Evolutionary conservation across 495 filamentous ascomycete genomes (phyloP), one percentile per base, ranked within the genome.

Genomic region (Hypoxylon trugodes): DNA sequence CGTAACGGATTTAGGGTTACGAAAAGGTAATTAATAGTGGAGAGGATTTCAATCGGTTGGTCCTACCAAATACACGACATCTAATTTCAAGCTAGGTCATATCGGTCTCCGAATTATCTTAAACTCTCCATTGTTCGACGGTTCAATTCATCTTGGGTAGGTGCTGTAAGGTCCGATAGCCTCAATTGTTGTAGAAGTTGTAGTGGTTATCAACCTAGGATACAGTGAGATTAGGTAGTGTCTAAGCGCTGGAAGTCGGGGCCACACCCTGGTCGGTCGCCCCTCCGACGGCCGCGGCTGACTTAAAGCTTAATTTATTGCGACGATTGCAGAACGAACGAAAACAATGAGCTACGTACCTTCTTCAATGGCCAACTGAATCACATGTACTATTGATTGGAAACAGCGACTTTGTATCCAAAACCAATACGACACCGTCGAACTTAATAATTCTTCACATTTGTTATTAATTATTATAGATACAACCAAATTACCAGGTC

Each of bases 231-330:
- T n/a, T 30, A 40, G 25, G 5, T 40, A 28, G 38, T 12, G 26
- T 38, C 36, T 35, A 22, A 8, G 25, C 15, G 9, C 38, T 25
- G 22, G 57, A 25, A 37, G 18, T 64, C 52, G 45, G 52, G 13
- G 9, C 8, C 52, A 2, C 35, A 30, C 25, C 55, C 57, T 26
- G 33, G 47, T 10, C 52, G 32, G 40, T 67, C 47, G 43, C 57
- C 47, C 58, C 46, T 61, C 64, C 64, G 64, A 67, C 64, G 47
- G 48, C 51, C 57, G 52, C 51, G 6, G 36, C 47, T 46, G 41
- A 37, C 26, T n/a, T 42, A 37, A 37, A 35, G 10, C 26, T 24
- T 25, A 22, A 37, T n/a, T n/a, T n/a, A 30, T 28, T 46, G 25
- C 21, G 25, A 32, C 42, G 24, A 49, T 48, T 18, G 40, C 33